A percentile compares a stretch with the other conserved stretches of the same genome.
Evolutionary conservation across 1,284 basidiomycete genomes (phyloP).

Genomic region (Termitomyces sp.): DNA sequence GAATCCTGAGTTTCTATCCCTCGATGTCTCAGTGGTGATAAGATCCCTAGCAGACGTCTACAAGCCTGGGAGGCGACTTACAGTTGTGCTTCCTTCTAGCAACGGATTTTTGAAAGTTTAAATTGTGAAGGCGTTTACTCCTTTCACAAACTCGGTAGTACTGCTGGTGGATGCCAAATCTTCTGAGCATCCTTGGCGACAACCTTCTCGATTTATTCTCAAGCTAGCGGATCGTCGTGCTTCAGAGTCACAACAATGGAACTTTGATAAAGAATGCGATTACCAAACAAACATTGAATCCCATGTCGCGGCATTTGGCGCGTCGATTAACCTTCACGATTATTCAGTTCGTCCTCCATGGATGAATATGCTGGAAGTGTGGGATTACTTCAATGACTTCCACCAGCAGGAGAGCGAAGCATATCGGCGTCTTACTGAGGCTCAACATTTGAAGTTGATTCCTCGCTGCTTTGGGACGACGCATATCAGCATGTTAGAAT

Average conservation of each 20-base stretch:
- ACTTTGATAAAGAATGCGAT: background rate
- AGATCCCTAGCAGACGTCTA: background rate
- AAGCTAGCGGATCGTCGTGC: background rate
- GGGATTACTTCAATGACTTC: background rate
- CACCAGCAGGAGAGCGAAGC: background rate
- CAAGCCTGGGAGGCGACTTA: background rate
- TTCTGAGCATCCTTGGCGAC: background rate
- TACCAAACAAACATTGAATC: background rate
- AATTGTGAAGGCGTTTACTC: background rate
- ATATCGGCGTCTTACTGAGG: background rate
- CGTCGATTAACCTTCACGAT: background rate
- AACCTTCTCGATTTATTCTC: background rate
- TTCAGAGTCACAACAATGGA: background rate
- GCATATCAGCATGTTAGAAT: background rate
- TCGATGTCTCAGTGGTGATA: background rate
- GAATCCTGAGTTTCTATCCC: background rate
- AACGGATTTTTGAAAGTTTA: background rate
- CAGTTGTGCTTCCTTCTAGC: background rate
- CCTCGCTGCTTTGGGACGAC: background rate
- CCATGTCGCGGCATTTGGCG: background rate
- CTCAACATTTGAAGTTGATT: background rate
- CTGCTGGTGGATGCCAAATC: background rate
- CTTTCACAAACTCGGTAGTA: background rate
- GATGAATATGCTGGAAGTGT: background rate
- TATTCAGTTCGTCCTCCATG: background rate